Evolutionary conservation across 2,329 filamentous ascomycete genomes (phyloP).

Genomic region (Monilinia polystroma): DNA sequence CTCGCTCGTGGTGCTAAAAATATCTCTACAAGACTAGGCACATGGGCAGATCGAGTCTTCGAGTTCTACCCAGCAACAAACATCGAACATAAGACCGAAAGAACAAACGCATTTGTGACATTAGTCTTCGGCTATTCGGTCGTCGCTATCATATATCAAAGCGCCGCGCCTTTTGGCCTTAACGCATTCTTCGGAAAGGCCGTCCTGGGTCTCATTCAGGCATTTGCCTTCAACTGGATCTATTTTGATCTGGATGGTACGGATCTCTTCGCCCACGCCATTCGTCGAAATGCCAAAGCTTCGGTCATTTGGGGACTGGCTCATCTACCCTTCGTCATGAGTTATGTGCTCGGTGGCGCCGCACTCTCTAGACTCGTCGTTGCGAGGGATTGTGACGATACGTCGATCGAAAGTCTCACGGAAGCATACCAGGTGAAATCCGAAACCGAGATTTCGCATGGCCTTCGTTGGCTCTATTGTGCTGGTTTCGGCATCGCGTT

Average conservation of each 20-base stretch:
- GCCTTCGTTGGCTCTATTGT: constrained; percentile 64
- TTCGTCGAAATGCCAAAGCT: constrained; percentile 50
- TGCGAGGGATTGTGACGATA: constrained; percentile 52
- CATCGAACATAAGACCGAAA: constrained; percentile 65
- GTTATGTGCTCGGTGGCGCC: constrained; percentile 58
- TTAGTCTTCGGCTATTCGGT: constrained; percentile 65
- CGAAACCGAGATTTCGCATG: constrained; percentile 50
- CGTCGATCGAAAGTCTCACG: constrained; percentile 50
- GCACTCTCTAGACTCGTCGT: constrained; percentile 59
- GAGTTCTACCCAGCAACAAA: constrained; percentile 63
- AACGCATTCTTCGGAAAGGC: constrained; percentile 64
- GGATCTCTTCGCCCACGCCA: constrained; percentile 59
- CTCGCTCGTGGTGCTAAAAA: constrained; percentile 41
- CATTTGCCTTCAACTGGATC: constrained; percentile 61
- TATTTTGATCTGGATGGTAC: constrained; percentile 61
- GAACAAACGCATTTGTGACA: constrained; percentile 63
- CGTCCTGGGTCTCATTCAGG: constrained; percentile 56
- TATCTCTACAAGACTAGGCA: constrained; percentile 31
- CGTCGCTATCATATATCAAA: constrained; percentile 60
- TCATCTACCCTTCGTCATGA: constrained; percentile 63
- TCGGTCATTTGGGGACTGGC: constrained; percentile 54
- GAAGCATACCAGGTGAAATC: constrained; percentile 51
- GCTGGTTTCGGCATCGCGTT: constrained; percentile 58
- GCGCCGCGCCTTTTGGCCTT: constrained; percentile 49
- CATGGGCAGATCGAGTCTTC: constrained; percentile 43